Evolutionary conservation across 2,329 filamentous ascomycete species (phyloP), one percentile per base, ranked within the genome.

Genomic region (Fusarium sp.): DNA sequence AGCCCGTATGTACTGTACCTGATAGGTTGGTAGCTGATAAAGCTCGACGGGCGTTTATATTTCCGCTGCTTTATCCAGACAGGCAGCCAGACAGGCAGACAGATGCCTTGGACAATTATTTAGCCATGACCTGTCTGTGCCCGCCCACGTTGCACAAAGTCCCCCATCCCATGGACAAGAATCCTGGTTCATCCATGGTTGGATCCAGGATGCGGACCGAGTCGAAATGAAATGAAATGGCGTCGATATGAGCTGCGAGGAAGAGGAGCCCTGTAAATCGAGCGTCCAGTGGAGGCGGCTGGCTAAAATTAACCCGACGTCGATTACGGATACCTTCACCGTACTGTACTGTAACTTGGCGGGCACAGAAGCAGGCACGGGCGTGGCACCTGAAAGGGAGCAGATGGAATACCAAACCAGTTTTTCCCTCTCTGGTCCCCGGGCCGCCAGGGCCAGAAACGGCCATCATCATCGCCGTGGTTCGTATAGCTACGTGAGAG

Each of bases 221-320:
- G 53, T 59, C 36, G 50, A 70, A 70, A 68, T 57, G 50, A 70
- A 70, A 68, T 57, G 41, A 60, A 56, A 64, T 56, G 18, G 54
- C 39, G 59, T 65, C 44, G 50, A 60, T 68, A 37, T 52, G 44
- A 41, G 55, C 54, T 48, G 50, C 51, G 28, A 54, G 44, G 40
- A 46, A 51, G 4, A 41, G 61, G 18, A 66, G 65, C 50, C 60
- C 60, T 60, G 65, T 48, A 68, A 31, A 51, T 61, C 48, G 41
- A 59, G 53, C 41, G 43, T 27, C 50, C 31, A 36, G 46, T 44
- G 56, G 44, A 60, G 48, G 64, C 16, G 52, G 44, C 53, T 62
- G 53, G 39, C 66, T 50, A 48, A 64, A 41, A 57, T 53, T 48
- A 56, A 55, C 44, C n/a, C 36, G n/a, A 23, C 11, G 30, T n/a